Evolutionary conservation across 1,284 basidiomycete genomes (phyloP), one percentile per base, ranked within the genome.

Genomic region (Microbotryum lychnidis-dioicae): DNA sequence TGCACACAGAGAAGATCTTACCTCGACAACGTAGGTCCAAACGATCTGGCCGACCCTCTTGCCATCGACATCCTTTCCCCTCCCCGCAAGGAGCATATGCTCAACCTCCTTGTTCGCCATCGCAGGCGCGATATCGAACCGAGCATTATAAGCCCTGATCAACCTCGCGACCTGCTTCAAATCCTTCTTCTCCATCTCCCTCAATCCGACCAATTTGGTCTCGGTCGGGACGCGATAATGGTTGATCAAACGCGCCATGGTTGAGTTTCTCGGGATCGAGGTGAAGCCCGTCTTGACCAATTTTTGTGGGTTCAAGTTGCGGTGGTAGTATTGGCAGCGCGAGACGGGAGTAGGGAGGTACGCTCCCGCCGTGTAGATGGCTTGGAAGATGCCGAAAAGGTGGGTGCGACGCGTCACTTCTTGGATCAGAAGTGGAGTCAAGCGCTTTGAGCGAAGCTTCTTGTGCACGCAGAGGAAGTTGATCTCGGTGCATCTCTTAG

Each of bases 381-480:
- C 96, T 76, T 99, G 96, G 79, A 97, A 98, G 56, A 96, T 81
- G 54, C 91, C 89, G 64, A 84, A 82, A 21, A 97, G 79, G 75
- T 98, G 85, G 66, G 90, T 89, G 72, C 90, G 89, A 20, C 96
- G 83, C 0, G 96, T 99, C 31, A 98, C 89, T 76, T 99, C 96
- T 76, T 97, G 97, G 79, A 99, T 99, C 56, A 99, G 81, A 29
- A 98, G 89, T 0, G 96, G 96, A 0, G 96, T 87, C 21, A 99
- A 81, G 44, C 96, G 87, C 75, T 97, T 98, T 6, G 91, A 89
- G 16, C 96, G 86, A 53, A 98, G 79, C 76, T 97, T 97, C 79
- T 99, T 99, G 82, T 97, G 94, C 4, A 97, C 86, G 72, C 92
- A 97, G 55, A 99, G 84, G 76, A 93, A 98, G 77, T 99, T 98